Evolutionary conservation across 169 alveolate genomes (phyloP), one percentile per base, ranked within the genome.

Genomic region (Amoebophrya sp.): DNA sequence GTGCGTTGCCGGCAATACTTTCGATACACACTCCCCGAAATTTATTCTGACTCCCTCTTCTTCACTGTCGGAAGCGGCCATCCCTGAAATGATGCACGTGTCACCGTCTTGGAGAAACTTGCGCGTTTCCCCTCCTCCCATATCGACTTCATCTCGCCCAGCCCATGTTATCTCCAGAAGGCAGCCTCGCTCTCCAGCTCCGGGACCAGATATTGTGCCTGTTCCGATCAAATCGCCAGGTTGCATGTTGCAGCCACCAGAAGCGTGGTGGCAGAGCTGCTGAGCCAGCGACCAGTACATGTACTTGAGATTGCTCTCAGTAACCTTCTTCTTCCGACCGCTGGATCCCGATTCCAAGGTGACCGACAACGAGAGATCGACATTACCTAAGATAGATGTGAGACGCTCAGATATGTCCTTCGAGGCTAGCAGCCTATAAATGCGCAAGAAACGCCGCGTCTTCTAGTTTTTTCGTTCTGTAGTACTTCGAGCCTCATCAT

Each of bases 211-310:
- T 77, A 96, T 95, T 36, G 98, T 95, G 53, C 98, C 98, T 36
- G 96, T 92, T 76, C 97, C 98, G 12, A 95, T 93, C 33, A 96
- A 90, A 91, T 96, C 98, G 78, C 98, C 98, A 33, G 95, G 95
- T 41, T 92, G 91, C 92, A 96, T 54, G 78, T 93, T 93, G 77
- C 97, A 95, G 36, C 98, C 98, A 92, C 96, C 94, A 0, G 93
- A 95, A 2, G 97, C 95, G 92, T 95, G 98, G 76, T 96, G 98
- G 53, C 95, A 94, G 34, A 96, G 90, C 91, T 95, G 94, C 93
- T 96, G 95, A 65, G 94, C 93, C 0, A 95, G 90, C 41, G 95
- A 94, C 98, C 98, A 96, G 92, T 96, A 95, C 92, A 53, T 90
- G 26, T 34, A 90, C 78, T 26, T 65, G 36, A 65, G 83, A 18